Conservation (phyloP, 208 protist species). For the Leishmania lainsoni region DNA sequence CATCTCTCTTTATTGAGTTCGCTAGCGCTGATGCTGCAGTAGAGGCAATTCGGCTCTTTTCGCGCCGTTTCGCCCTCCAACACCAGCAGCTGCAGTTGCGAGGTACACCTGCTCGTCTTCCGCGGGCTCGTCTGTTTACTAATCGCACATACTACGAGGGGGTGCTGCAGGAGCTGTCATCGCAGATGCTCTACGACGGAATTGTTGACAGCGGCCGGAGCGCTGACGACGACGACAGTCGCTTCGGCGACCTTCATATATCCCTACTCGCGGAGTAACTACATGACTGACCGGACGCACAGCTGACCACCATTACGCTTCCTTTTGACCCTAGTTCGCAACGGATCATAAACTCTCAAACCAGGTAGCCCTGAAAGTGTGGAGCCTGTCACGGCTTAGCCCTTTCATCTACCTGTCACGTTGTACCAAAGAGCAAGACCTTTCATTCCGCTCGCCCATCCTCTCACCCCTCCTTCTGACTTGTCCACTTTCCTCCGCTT, state of each 20-base stretch:
- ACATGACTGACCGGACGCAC: background rate
- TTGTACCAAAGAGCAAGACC: background rate
- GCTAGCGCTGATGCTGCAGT: slow-evolving; percentile 39
- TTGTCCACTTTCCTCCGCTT: background rate
- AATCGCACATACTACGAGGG: slow-evolving; percentile 63
- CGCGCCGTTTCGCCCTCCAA: slow-evolving; percentile 25
- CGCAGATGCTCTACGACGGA: slow-evolving; percentile 3
- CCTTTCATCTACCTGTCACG: background rate
- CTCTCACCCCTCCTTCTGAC: background rate
- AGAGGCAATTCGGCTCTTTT: slow-evolving; percentile 58
- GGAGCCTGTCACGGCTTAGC: background rate
- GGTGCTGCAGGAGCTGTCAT: slow-evolving; percentile 30
- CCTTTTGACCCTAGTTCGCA: background rate
- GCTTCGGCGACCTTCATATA: slow-evolving; percentile 42
- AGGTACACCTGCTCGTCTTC: background rate
- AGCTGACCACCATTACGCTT: background rate
- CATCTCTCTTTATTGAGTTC: slow-evolving; percentile 72
- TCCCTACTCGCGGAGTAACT: slow-evolving; percentile 49
- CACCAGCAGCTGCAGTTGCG: background rate
- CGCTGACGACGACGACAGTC: slow-evolving; percentile 15
- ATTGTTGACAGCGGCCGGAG: slow-evolving; percentile 3
- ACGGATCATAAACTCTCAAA: background rate
- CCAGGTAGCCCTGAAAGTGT: background rate
- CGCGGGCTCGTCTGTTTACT: slow-evolving; percentile 46
- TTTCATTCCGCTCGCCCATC: background rate